Percentiles rank a stretch among this genome's conserved stretches.
Conservation (phyloP, 176 grass and related monocot genomes). For the Alloteropsis semialata region DNA sequence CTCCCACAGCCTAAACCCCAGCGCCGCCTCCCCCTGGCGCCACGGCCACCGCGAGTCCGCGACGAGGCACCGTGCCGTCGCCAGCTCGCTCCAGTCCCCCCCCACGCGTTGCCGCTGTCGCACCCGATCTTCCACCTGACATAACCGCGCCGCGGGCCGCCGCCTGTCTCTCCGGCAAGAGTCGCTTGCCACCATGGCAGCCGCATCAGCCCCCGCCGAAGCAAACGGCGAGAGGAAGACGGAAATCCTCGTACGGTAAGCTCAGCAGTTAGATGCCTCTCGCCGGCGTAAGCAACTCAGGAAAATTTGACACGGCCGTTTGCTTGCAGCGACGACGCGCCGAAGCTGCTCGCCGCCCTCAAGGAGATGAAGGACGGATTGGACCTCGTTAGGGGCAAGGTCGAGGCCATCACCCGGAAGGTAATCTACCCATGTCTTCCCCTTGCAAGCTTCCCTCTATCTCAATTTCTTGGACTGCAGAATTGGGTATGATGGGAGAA, state of each 20-base stretch:
- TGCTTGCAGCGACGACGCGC: slow-evolving; percentile 48
- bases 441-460: not conserved
- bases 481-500: not conserved
- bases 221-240: not conserved
- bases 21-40: not conserved
- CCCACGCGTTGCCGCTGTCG: no score
- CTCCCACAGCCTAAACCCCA: not conserved
- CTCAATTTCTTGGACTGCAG: not conserved
- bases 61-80: not conserved
- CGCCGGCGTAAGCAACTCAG: not conserved
- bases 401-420: slow-evolving; percentile 60
- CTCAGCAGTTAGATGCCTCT: not conserved
- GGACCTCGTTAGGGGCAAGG: slow-evolving; percentile 60
- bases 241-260: slow-evolving; percentile 8
- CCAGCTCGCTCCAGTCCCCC: no score
- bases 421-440: slow-evolving; percentile 7
- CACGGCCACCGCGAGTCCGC: not conserved
- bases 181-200: not conserved
- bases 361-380: slow-evolving; percentile 90
- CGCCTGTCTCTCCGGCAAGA: not conserved
- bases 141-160: not conserved
- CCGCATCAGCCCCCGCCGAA: not conserved
- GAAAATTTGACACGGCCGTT: not conserved
- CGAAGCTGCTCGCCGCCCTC: slow-evolving; percentile 53
- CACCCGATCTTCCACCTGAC: no score